These are phyloP conservation scores for Margaritispora aquatica DNA, from an alignment of 495 filamentous ascomycete species.

Conservation along the genomic window DNA sequence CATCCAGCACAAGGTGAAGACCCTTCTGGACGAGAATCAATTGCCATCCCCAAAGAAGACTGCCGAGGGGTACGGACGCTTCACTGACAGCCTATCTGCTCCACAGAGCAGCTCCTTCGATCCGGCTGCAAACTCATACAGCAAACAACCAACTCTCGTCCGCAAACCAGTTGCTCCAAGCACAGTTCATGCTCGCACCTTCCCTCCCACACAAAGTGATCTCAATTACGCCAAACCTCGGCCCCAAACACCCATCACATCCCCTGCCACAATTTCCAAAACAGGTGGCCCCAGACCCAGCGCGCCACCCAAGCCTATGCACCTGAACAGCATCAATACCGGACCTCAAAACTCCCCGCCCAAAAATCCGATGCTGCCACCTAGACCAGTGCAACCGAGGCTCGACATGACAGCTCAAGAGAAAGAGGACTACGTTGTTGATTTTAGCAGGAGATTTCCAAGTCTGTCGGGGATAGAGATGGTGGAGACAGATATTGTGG, in stretches of 20 bases:
- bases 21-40: slow-evolving; percentile 72
- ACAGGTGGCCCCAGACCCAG: slow-evolving; percentile 25
- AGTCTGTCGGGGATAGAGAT: slow-evolving; percentile 77
- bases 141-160: slow-evolving; percentile 22
- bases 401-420: slow-evolving; percentile 19
- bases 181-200: slow-evolving; percentile 5
- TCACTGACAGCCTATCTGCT: slow-evolving; percentile 46
- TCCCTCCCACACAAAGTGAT: slow-evolving; percentile 8
- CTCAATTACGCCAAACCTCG: slow-evolving; percentile 18
- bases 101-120: slow-evolving; percentile 18
- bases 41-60: slow-evolving; percentile 59
- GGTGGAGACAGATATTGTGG: slow-evolving; percentile 54
- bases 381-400: not conserved
- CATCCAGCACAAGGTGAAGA: slow-evolving; percentile 88
- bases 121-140: slow-evolving; percentile 15
- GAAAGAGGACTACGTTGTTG: slow-evolving; percentile 47
- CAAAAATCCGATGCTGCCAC: not conserved
- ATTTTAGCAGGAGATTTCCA: slow-evolving; percentile 79
- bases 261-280: slow-evolving; percentile 13
- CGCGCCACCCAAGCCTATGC: slow-evolving; percentile 45
- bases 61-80: slow-evolving; percentile 84
- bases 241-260: not conserved
- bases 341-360: slow-evolving; percentile 16
- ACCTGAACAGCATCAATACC: slow-evolving; percentile 42
- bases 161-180: slow-evolving; percentile 30